phyloP scores from a whole-genome alignment of 2,329 filamentous ascomycete species.

The Paraphoma chrysanthemicola region DNA sequence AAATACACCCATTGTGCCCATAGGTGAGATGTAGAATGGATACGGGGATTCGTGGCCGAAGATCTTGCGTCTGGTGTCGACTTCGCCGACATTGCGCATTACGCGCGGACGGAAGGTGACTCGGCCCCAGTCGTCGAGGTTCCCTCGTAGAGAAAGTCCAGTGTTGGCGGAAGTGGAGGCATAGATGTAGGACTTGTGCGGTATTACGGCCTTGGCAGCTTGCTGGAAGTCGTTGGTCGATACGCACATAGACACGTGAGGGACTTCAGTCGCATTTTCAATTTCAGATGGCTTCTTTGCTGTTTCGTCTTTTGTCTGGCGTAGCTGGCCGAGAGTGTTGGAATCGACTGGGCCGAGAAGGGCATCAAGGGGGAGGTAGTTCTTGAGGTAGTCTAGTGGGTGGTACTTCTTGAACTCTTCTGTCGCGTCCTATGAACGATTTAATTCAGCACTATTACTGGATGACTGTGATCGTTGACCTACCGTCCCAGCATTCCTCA shows the following conservation, averaged over 20 bases:
- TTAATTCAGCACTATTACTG: not conserved
- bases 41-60: slow-evolving; percentile 43
- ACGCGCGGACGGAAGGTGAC: slow-evolving; percentile 46
- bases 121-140: slow-evolving; percentile 44
- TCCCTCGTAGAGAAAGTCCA: slow-evolving; percentile 37
- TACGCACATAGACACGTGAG: slow-evolving; percentile 40
- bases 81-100: slow-evolving; percentile 44
- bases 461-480: slow-evolving; percentile 16
- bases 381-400: slow-evolving; percentile 36
- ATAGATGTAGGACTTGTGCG: slow-evolving; percentile 43
- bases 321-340: slow-evolving; percentile 38
- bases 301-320: slow-evolving; percentile 27
- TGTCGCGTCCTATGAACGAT: slow-evolving; percentile 36
- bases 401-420: slow-evolving; percentile 46
- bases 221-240: slow-evolving; percentile 42
- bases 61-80: slow-evolving; percentile 39
- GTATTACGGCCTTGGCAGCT: slow-evolving; percentile 39
- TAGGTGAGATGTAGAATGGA: slow-evolving; percentile 50
- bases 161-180: slow-evolving; percentile 45
- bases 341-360: slow-evolving; percentile 39
- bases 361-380: slow-evolving; percentile 36
- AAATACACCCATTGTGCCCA: slow-evolving; percentile 45
- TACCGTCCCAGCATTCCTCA: slow-evolving; percentile 53
- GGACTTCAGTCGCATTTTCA: slow-evolving; percentile 29
- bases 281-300: slow-evolving; percentile 23